These are phyloP conservation scores for Xylariaceae sp. DNA, from an alignment of 2,329 filamentous ascomycete species.

Conservation along the genomic window DNA sequence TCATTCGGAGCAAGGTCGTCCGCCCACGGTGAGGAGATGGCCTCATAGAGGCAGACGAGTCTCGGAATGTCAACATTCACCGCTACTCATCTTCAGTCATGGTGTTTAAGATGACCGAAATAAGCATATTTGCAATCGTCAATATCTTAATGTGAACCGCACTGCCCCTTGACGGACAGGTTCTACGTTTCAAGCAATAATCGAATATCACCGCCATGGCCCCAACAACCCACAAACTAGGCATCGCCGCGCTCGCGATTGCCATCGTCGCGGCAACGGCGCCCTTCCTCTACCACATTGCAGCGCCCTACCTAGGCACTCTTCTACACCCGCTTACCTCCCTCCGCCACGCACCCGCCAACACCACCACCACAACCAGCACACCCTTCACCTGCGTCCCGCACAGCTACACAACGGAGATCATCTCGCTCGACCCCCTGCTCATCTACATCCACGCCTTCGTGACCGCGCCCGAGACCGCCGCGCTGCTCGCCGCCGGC, in stretches of 20 bases:
- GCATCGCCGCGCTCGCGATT: slow-evolving; percentile 8
- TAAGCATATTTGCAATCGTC: no score
- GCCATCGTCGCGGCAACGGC: slow-evolving; percentile 10
- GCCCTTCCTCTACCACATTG: slow-evolving; percentile 13
- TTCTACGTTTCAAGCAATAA: neutral
- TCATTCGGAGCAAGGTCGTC: slow-evolving; percentile 20
- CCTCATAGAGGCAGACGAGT: slow-evolving; percentile 2
- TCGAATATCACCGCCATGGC: slow-evolving; percentile 14
- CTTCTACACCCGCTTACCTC: slow-evolving; percentile 4
- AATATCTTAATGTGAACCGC: no score
- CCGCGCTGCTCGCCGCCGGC: slow-evolving; percentile 40
- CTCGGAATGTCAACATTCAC: neutral
- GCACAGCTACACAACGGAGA: slow-evolving; percentile 43
- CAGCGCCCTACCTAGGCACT: slow-evolving; percentile 1
- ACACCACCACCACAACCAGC: neutral
- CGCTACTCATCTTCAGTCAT: no score
- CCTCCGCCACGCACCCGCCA: slow-evolving; percentile 1
- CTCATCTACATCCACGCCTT: slow-evolving; percentile 49
- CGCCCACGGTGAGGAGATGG: slow-evolving; percentile 8
- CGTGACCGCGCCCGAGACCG: slow-evolving; percentile 40
- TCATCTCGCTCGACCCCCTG: slow-evolving; percentile 46
- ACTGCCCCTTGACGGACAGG: neutral
- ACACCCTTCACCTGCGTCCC: slow-evolving; percentile 34
- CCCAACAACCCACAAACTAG: slow-evolving; percentile 2
- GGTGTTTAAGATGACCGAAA: no score